A percentile compares a stretch with the other conserved stretches of the same genome.
Conservation (phyloP, 2,329 filamentous ascomycete species). For the Calonectria crousiana region DNA sequence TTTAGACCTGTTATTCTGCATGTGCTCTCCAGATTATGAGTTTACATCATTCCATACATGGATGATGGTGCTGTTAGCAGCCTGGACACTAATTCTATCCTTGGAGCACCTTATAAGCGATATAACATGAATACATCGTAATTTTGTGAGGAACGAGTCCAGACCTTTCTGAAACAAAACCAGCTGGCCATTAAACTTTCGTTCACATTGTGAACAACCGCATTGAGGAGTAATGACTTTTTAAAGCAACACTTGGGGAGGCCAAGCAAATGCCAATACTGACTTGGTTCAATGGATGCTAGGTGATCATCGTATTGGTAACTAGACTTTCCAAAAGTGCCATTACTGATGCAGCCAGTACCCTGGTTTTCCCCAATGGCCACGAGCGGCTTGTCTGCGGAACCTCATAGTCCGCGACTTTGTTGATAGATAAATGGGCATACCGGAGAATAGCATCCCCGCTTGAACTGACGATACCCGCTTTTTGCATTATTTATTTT, state of each 20-base stretch:
- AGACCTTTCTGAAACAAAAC: not conserved
- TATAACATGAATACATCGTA: not conserved
- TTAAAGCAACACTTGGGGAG: not conserved
- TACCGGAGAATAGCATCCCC: not conserved
- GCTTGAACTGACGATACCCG: not conserved
- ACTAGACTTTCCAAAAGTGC: not conserved
- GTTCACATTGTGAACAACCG: not conserved
- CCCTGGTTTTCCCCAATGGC: not conserved
- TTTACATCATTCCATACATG: not conserved
- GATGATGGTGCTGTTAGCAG: not conserved
- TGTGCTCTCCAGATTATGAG: not conserved
- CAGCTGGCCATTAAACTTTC: not conserved
- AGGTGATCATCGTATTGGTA: not conserved
- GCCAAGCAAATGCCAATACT: not conserved
- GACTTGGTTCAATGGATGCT: not conserved
- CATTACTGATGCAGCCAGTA: not conserved
- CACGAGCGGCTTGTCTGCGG: not conserved
- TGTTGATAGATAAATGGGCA: not conserved
- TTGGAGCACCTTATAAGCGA: not conserved
- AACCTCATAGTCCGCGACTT: not conserved
- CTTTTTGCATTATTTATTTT: not conserved
- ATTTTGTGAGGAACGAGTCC: not conserved
- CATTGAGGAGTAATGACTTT: not conserved
- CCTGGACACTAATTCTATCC: not conserved
- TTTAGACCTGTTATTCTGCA: not conserved